Percentiles rank a stretch among this genome's conserved stretches.
These are phyloP conservation scores for Populus trichocarpa DNA, from an alignment of 441 rosid genomes.

Conservation along the genomic window DNA sequence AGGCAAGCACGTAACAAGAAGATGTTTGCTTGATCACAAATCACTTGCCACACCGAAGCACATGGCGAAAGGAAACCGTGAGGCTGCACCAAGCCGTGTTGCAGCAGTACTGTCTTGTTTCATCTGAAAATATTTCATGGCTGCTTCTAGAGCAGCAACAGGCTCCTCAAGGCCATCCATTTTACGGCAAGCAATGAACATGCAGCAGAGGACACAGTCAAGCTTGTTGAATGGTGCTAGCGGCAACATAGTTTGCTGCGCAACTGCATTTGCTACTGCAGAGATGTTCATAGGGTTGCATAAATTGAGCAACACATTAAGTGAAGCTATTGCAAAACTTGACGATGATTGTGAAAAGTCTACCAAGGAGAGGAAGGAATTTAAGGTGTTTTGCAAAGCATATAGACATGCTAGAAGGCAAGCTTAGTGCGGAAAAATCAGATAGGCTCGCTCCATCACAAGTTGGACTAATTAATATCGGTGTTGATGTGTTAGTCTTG, in stretches of 20 bases:
- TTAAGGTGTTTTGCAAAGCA: neutral
- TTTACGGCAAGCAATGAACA: neutral
- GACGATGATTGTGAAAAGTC: neutral
- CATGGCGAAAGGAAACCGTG: too few relatives aligned
- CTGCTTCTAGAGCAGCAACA: neutral
- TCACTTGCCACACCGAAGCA: too few relatives aligned
- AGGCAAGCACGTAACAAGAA: too few relatives aligned
- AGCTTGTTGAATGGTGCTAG: too few relatives aligned
- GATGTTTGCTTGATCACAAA: too few relatives aligned
- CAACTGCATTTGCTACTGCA: too few relatives aligned
- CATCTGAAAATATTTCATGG: neutral
- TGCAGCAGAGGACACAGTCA: neutral
- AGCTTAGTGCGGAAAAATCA: neutral
- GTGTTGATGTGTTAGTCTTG: neutral
- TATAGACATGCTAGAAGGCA: neutral
- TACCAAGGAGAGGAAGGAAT: too few relatives aligned
- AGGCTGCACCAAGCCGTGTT: too few relatives aligned
- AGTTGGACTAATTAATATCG: neutral
- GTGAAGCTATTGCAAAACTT: neutral
- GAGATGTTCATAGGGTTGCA: too few relatives aligned
- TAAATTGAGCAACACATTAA: too few relatives aligned
- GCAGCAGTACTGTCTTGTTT: neutral
- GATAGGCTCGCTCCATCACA: neutral
- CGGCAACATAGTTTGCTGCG: too few relatives aligned
- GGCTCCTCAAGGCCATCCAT: neutral